Evolutionary conservation across 192 early-diverging fungal species (phyloP), one percentile per base, ranked within the genome.

Genomic region (Ramicandelaber brevisporus): DNA sequence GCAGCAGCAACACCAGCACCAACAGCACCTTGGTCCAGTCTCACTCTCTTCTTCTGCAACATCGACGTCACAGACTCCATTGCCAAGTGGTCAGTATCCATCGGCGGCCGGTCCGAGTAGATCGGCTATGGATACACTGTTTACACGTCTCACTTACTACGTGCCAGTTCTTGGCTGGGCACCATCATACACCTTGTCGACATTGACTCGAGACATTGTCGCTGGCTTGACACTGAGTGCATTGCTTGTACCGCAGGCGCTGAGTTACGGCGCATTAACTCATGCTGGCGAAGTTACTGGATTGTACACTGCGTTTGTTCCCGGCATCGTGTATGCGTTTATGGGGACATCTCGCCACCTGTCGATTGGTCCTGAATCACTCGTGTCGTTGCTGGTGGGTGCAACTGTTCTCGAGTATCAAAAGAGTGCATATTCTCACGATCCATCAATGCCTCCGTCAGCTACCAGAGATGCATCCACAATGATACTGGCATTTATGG

Each of bases 291-390:
- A 85, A 2, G 59, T 85, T n/a, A 67, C 84, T 38, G 93, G 93
- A 11, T 59, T 98, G 14, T 96, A 90, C 37, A 68, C 86, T 0
- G 68, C 76, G 12, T 71, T 77, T 5, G 61, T 81, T 20, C 80
- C 89, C 5, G 63, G 70, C 17, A 48, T 89, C 16, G 55, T 80
- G 13, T 99, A 99, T 42, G 57, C 71, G 6, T 48, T 93, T 34
- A 66, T 99, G 31, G 93, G 93, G 8, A 99, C 82, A 12, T 93
- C 84, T 12, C 53, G 82, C 15, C 86, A 95, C 52, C 54, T 99
- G 34, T 80, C 83, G 3, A 69, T 95, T 43, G 93, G 89, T 2
- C 89, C 92, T 6, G 87, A 93, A 45, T 86, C 89, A 2, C 57
- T 88, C 0, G 63, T 93, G 1, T 78, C 89, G 2, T 82, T 93